Base-by-base conservation (phyloP, 2,329 filamentous ascomycete genomes). In the Aspergillus sp. region DNA sequence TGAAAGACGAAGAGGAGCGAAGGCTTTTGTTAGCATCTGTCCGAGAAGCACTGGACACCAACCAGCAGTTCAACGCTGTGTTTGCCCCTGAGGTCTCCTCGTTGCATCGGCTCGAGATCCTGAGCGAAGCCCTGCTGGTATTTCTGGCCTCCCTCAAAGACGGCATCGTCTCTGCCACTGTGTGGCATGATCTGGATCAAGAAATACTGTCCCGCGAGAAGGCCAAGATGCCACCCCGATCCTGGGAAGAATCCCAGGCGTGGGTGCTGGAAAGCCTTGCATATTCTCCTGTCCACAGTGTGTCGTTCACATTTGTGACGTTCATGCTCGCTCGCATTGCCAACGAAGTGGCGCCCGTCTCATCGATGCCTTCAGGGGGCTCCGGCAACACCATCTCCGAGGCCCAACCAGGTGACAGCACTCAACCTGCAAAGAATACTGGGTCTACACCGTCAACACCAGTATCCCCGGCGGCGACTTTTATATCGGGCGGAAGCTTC, bases 221-320 rank as follows among this genome's bases (percentile, higher is more conserved):
- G 56, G 57, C 70, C 1, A 82, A 80, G 58, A 78, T 76, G 33
- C 69, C 67, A 2, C 70, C 75, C 19, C 64, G 74, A 9, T 69
- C 73, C 4, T 66, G 68, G 40, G 83, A 87, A 51, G 83, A 86
- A 43, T 76, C 80, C 42, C 80, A 82, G 55, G 78, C 78, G 36
- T 78, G 76, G 67, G 73, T 94, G 1, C 82, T 96, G 4, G 92
- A 96, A 59, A 80, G 87, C 2, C 79, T 96, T 2, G 82, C 87
- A 0, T 76, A 81, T 2, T 80, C 83, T 0, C 88, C 90, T 0
- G 86, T 87, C 46, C 88, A 95, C 72, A 94, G 90, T 65, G 92
- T 96, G 50, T 88, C 88, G 0, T 95, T 96, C 64, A 88, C 95
- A 2, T 91, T 96, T 58, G 75, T 96, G 14, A 90, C 87, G 0